Evolutionary conservation across 163 green algal species (phyloP), one percentile per base, ranked within the genome.

Genomic region (Chlorella variabilis): DNA sequence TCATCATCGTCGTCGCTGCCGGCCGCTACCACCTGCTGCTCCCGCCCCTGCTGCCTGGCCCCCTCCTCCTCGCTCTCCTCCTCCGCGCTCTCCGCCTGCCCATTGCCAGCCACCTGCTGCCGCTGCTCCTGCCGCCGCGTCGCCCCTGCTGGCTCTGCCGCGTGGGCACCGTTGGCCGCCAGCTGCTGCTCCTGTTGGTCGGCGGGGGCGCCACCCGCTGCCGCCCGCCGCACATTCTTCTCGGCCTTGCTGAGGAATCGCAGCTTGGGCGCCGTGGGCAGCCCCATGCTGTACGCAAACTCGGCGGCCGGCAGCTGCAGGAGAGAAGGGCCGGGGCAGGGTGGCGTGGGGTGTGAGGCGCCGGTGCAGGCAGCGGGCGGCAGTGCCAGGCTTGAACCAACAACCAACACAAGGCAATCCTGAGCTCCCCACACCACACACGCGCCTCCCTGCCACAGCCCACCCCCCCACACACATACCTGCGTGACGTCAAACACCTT

Each of bases 401-500:
- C n/a, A n/a, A n/a, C n/a, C n/a, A n/a, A n/a, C n/a, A n/a, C n/a
- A n/a, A n/a, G n/a, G n/a, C n/a, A 54, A 54, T 11, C 45, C 11
- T 15, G 45, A 23, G 45, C 45, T 54, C 11, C 45, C 45, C 11
- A 54, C 45, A 54, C 45, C n/a, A n/a, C n/a, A n/a, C n/a, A n/a
- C n/a, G n/a, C n/a, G n/a, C n/a, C n/a, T n/a, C n/a, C n/a, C 45
- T 54, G 45, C 45, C 45, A 54, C 45, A 23, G 45, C 45, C 45
- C 45, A 54, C 11, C 11, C 45, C 45, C 11, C 45, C 45, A 54
- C 45, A 54, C 15, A 15, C 54, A 2, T 56, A 80, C 73, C 73
- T 84, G 84, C 0, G 88, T 78, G 6, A 97, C 92, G 71, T 98
- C 89, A 89, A 98, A 98, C 21, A 98, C 90, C 1, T 86, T 84